phyloP scores from a whole-genome alignment of 2,329 filamentous ascomycete genomes.

The Sporothrix dimorphospora region DNA sequence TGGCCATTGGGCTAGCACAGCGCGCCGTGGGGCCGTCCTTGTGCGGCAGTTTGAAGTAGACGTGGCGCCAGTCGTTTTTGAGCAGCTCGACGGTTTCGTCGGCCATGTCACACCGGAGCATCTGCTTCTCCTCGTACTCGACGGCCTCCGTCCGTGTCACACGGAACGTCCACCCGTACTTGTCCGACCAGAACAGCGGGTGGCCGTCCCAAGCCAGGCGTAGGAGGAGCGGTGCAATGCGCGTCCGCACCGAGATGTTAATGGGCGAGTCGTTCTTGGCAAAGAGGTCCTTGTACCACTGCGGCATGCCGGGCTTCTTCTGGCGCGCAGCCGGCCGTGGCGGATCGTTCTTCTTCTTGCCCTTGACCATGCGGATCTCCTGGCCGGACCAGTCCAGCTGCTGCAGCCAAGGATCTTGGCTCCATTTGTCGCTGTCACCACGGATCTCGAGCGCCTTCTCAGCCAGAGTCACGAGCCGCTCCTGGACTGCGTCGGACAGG shows the following conservation, averaged over 20 bases:
- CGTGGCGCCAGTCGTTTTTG: slow-evolving; percentile 64
- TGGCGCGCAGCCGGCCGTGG: slow-evolving; percentile 78
- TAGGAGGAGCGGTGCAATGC: slow-evolving; percentile 83
- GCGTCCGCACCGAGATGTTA: slow-evolving; percentile 79
- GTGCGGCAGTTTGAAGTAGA: slow-evolving; percentile 93
- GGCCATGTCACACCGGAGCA: slow-evolving; percentile 74
- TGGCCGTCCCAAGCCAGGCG: slow-evolving; percentile 86
- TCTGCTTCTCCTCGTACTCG: slow-evolving; percentile 69
- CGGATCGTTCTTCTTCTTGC: slow-evolving; percentile 82
- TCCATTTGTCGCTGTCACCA: slow-evolving; percentile 67
- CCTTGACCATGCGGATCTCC: slow-evolving; percentile 87
- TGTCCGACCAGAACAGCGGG: slow-evolving; percentile 90
- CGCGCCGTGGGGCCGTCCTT: slow-evolving; percentile 88
- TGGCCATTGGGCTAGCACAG: slow-evolving; percentile 86
- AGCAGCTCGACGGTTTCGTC: slow-evolving; percentile 71
- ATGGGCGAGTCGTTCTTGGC: slow-evolving; percentile 69
- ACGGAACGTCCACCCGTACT: slow-evolving; percentile 89
- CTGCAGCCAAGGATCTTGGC: slow-evolving; percentile 83
- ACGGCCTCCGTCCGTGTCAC: slow-evolving; percentile 65
- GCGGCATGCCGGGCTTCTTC: slow-evolving; percentile 91
- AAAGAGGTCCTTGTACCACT: slow-evolving; percentile 95
- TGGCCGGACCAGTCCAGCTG: slow-evolving; percentile 97
- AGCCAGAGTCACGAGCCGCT: slow-evolving; percentile 72
- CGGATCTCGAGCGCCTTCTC: slow-evolving; percentile 78
- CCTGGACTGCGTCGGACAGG: slow-evolving; percentile 75